These are phyloP conservation scores for Fusarium brevicatenulatum DNA, from an alignment of 2,329 filamentous ascomycete genomes.

Conservation along the genomic window DNA sequence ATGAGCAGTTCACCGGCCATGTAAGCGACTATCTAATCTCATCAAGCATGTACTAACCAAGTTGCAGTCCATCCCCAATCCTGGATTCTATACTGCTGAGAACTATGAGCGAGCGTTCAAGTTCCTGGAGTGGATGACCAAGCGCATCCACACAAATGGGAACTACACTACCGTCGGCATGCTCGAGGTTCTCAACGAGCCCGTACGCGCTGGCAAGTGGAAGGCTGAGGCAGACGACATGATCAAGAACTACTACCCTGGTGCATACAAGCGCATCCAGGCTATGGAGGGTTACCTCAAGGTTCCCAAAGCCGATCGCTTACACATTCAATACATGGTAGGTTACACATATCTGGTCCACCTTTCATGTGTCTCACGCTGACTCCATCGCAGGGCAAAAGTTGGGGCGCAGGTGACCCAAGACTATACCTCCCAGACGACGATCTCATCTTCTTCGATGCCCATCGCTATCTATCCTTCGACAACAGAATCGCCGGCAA, in stretches of 20 bases:
- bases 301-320: conserved; percentile 53
- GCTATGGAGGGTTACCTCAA: conserved; percentile 56
- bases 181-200: conserved; percentile 69
- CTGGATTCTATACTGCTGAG: conserved; percentile 66
- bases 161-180: conserved; percentile 67
- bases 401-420: conserved; percentile 67
- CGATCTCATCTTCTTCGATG: conserved; percentile 62
- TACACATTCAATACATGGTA: conserved; percentile 64
- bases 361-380: accelerated
- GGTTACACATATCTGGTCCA: background rate
- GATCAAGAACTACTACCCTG: conserved; percentile 42
- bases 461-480: conserved; percentile 70
- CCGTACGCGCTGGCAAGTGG: conserved; percentile 47
- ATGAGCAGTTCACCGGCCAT: conserved; percentile 43
- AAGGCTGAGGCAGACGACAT: conserved; percentile 34
- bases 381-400: background rate
- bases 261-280: conserved; percentile 54
- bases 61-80: background rate
- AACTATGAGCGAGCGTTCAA: conserved; percentile 65
- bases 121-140: conserved; percentile 66
- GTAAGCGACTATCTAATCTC: conserved; percentile 2
- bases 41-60: accelerated
- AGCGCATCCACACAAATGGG: conserved; percentile 59
- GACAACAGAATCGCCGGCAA: conserved; percentile 54
- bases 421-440: conserved; percentile 55